These are phyloP conservation scores for Penicillium ucsense DNA, from an alignment of 495 filamentous ascomycete species.

Conservation along the genomic window DNA sequence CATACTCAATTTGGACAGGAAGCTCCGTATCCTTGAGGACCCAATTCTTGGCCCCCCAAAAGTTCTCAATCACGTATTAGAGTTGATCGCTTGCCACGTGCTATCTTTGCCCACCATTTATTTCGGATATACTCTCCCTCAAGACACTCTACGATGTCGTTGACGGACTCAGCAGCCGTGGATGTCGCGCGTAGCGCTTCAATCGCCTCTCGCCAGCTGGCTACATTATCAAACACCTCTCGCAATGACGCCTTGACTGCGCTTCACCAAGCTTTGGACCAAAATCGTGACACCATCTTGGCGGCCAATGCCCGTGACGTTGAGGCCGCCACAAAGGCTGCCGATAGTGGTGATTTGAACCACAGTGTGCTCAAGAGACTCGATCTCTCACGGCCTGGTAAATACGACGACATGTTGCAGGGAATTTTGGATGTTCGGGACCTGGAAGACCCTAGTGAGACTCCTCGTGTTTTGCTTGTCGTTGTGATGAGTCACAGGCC, in stretches of 20 bases:
- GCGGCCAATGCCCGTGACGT: conserved; percentile 80
- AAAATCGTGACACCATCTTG: conserved; percentile 64
- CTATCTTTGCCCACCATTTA: no score
- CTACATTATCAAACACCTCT: conserved; percentile 49
- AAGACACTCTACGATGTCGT: conserved; percentile 45
- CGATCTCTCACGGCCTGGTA: conserved; percentile 73
- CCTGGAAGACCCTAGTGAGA: conserved; percentile 78
- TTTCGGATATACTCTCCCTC: no score
- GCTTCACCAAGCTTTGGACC: conserved; percentile 61
- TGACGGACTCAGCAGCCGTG: conserved; percentile 59
- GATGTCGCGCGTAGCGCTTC: conserved; percentile 63
- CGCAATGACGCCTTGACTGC: conserved; percentile 79
- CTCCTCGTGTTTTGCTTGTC: neutral
- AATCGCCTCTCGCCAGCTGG: conserved; percentile 57
- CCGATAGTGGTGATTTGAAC: conserved; percentile 62
- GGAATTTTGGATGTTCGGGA: conserved; percentile 84
- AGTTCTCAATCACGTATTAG: no score
- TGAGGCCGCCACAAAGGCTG: conserved; percentile 58
- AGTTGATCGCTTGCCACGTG: no score
- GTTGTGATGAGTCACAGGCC: neutral
- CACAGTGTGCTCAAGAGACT: conserved; percentile 84
- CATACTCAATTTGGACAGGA: neutral
- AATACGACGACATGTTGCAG: conserved; percentile 96
- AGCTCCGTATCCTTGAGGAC: no score
- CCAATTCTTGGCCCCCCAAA: neutral